Percentiles rank a stretch among this genome's conserved stretches.
Evolutionary conservation across 1,284 basidiomycete genomes (phyloP).

Genomic region (Rhodotorula mucilaginosa): DNA sequence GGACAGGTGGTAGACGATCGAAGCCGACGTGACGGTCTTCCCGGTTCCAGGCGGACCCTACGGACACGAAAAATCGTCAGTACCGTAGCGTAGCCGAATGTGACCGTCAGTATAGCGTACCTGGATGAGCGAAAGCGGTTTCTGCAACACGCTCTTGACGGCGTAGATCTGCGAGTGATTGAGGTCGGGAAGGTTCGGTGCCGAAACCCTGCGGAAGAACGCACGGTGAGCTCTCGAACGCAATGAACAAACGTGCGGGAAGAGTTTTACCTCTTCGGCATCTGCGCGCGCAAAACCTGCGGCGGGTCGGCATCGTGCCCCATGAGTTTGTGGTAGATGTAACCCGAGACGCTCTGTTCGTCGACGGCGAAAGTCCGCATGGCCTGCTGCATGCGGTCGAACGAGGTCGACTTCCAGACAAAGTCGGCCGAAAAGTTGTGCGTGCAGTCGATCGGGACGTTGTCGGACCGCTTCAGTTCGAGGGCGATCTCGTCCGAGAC

Average conservation of each 20-base stretch:
- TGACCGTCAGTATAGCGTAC: constrained; percentile 37
- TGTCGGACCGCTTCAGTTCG: constrained; percentile 84
- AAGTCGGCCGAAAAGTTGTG: constrained; percentile 96
- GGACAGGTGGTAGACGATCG: constrained; percentile 96
- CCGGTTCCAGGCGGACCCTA: constrained; percentile 95
- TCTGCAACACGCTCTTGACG: constrained; percentile 96
- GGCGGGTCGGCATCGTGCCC: constrained; percentile 88
- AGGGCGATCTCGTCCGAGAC: constrained; percentile 96
- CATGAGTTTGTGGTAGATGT: constrained; percentile 97
- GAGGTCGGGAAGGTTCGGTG: constrained; percentile 93
- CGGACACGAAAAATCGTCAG: neutral
- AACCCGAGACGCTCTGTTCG: constrained; percentile 97
- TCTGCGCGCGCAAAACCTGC: constrained; percentile 74
- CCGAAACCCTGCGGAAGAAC: constrained; percentile 66
- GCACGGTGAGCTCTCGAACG: neutral
- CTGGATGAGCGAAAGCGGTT: constrained; percentile 96
- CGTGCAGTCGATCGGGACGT: constrained; percentile 88
- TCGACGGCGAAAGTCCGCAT: constrained; percentile 99
- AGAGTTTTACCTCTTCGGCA: constrained; percentile 70
- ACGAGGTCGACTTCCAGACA: constrained; percentile 99
- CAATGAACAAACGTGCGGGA: neutral
- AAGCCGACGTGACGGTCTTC: constrained; percentile 99
- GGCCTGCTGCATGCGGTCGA: constrained; percentile 97
- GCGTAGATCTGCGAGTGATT: constrained; percentile 99
- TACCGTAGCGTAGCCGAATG: too few relatives aligned